A percentile compares a stretch with the other conserved stretches of the same genome.
Conservation (phyloP, 192 early-diverging fungal species). For the Coemansia sp. region DNA sequence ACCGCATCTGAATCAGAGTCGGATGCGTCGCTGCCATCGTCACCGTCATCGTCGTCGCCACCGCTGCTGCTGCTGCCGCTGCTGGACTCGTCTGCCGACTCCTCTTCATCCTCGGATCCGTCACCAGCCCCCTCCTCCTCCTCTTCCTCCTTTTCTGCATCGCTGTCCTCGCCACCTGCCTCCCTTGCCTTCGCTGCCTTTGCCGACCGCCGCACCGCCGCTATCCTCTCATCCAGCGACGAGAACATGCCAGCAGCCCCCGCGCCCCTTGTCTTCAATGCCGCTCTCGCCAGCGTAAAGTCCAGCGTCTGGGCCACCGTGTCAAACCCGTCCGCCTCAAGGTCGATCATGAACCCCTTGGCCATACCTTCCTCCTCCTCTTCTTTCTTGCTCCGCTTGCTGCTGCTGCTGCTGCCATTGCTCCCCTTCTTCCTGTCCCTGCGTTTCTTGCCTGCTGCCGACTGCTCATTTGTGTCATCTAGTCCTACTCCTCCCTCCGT, state of each 20-base stretch:
- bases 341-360: conserved; percentile 74
- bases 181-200: conserved; percentile 10
- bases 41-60: conserved; percentile 3
- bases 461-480: conserved; percentile 8
- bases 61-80: conserved; percentile 21
- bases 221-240: conserved; percentile 54
- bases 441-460: conserved; percentile 14
- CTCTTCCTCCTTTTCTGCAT: conserved; percentile 30
- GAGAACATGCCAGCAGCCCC: conserved; percentile 18
- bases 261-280: conserved; percentile 64
- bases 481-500: conserved; percentile 12
- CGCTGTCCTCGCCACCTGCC: conserved; percentile 7
- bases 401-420: conserved; percentile 27
- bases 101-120: conserved; percentile 15
- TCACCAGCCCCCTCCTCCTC: conserved; percentile 17
- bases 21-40: conserved; percentile 17
- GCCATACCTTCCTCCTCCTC: conserved; percentile 59
- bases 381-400: not conserved
- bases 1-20: conserved; percentile 36
- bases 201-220: conserved; percentile 19
- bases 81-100: conserved; percentile 5
- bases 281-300: conserved; percentile 75
- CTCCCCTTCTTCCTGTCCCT: conserved; percentile 17
- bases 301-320: conserved; percentile 72
- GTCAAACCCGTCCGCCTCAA: conserved; percentile 67